Conservation (phyloP, 2,329 filamentous ascomycete species). For the Stachybotrys elegans region DNA sequence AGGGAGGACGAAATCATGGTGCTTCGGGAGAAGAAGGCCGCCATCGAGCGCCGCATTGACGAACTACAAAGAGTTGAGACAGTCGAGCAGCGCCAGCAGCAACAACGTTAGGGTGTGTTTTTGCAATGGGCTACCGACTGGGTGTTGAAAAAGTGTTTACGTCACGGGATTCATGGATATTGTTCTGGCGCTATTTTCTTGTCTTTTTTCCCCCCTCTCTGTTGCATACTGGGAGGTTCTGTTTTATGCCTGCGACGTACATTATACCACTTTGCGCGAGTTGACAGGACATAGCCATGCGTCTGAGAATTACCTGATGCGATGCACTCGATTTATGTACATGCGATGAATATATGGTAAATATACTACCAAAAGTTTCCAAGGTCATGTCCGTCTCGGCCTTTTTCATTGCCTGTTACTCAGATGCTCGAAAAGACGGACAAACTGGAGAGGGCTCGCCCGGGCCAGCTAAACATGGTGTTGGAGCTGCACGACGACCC, state of each 20-base stretch:
- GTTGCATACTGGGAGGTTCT: background rate
- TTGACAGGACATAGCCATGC: too few relatives aligned
- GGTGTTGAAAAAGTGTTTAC: background rate
- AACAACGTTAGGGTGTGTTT: too few relatives aligned
- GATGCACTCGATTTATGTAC: background rate
- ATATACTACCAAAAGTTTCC: too few relatives aligned
- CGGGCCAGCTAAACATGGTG: slow-evolving; percentile 52
- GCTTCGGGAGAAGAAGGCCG: slow-evolving; percentile 27
- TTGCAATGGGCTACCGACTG: too few relatives aligned
- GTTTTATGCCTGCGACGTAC: slow-evolving; percentile 12
- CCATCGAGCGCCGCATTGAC: slow-evolving; percentile 29
- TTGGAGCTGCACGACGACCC: slow-evolving; percentile 63
- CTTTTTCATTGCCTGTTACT: too few relatives aligned
- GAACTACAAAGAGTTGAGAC: slow-evolving; percentile 24
- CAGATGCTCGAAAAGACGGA: slow-evolving; percentile 37
- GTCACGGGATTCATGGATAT: background rate
- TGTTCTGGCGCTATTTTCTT: background rate
- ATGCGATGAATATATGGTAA: background rate
- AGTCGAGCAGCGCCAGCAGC: too few relatives aligned
- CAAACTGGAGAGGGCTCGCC: slow-evolving; percentile 52
- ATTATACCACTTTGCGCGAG: slow-evolving; percentile 24
- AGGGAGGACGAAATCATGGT: slow-evolving; percentile 25
- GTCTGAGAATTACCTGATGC: too few relatives aligned
- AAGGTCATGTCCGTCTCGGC: too few relatives aligned
- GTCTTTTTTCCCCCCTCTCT: background rate